These are phyloP conservation scores for Papiliotrema terrestris DNA, from an alignment of 1,284 basidiomycete genomes.

Conservation along the genomic window DNA sequence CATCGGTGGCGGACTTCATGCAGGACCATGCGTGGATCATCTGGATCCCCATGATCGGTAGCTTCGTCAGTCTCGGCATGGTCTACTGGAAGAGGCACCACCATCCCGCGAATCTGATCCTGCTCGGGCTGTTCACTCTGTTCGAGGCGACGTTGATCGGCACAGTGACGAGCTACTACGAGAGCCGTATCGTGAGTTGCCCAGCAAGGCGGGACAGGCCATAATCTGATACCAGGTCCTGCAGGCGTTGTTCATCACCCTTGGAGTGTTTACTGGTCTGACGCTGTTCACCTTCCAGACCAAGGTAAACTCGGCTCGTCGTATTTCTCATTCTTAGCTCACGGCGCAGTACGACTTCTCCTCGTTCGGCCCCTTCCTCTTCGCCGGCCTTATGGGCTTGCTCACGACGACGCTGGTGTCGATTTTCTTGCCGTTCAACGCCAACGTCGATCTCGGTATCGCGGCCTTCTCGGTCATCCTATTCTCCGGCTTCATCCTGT, in stretches of 20 bases:
- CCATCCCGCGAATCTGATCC: slow-evolving; percentile 52
- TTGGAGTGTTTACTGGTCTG: slow-evolving; percentile 55
- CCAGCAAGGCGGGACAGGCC: not conserved
- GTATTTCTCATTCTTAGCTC: not conserved
- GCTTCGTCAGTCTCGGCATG: slow-evolving; percentile 40
- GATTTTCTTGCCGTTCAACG: slow-evolving; percentile 49
- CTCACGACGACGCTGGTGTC: slow-evolving; percentile 40
- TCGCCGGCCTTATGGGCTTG: slow-evolving; percentile 46
- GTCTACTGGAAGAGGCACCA: slow-evolving; percentile 49
- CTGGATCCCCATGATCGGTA: slow-evolving; percentile 43
- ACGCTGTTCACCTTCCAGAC: slow-evolving; percentile 55
- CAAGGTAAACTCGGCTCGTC: slow-evolving; percentile 29
- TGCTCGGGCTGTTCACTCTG: slow-evolving; percentile 53
- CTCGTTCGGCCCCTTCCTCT: slow-evolving; percentile 43
- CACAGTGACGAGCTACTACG: slow-evolving; percentile 44
- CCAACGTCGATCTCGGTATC: slow-evolving; percentile 44
- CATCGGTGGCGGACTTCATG: slow-evolving; percentile 35
- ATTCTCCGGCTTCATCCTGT: slow-evolving; percentile 48
- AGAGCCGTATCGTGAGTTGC: slow-evolving; percentile 40
- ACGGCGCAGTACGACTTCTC: slow-evolving; percentile 44
- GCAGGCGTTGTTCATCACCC: slow-evolving; percentile 55
- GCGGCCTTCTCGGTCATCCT: slow-evolving; percentile 44
- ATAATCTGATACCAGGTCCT: slow-evolving; percentile 44
- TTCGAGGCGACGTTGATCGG: slow-evolving; percentile 53
- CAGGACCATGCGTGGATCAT: slow-evolving; percentile 44